These are phyloP conservation scores for Hypericum androsaemum DNA, from an alignment of 345 rosid species.

Conservation along the genomic window DNA sequence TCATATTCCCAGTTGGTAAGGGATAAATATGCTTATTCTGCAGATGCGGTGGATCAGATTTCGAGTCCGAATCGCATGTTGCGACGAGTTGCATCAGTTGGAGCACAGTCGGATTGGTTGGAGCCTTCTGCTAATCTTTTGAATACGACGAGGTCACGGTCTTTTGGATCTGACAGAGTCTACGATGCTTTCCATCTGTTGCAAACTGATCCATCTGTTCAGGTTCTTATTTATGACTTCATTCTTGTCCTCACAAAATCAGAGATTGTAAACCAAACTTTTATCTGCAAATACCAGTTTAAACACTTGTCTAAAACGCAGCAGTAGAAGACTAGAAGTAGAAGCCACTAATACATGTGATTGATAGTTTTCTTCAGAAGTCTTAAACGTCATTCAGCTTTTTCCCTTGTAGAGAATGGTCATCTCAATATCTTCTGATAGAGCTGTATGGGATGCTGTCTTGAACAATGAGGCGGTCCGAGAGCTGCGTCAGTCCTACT, in stretches of 20 bases:
- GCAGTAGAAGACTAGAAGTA: too few species aligned
- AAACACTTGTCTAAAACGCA: too few species aligned
- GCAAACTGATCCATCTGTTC: slow-evolving; percentile 72
- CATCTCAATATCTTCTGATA: slow-evolving; percentile 64
- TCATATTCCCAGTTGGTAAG: slow-evolving; percentile 31
- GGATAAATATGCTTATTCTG: slow-evolving; percentile 38
- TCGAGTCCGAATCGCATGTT: slow-evolving; percentile 23
- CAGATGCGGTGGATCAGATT: slow-evolving; percentile 22
- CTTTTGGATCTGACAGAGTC: slow-evolving; percentile 39
- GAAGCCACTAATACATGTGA: too few species aligned
- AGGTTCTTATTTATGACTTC: slow-evolving; percentile 34
- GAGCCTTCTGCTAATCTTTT: slow-evolving; percentile 51
- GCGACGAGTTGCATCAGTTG: slow-evolving; percentile 33
- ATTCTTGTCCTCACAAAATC: too few species aligned
- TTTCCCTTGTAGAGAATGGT: slow-evolving; percentile 59
- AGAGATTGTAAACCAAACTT: too few species aligned
- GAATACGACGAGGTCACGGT: slow-evolving; percentile 36
- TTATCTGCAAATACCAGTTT: too few species aligned
- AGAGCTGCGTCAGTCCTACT: slow-evolving; percentile 51
- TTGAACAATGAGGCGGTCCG: slow-evolving; percentile 62
- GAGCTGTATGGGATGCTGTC: slow-evolving; percentile 85
- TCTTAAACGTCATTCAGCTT: too few species aligned
- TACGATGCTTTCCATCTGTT: slow-evolving; percentile 67
- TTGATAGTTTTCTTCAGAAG: too few species aligned
- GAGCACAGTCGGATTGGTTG: slow-evolving; percentile 54